Evolutionary conservation across 495 filamentous ascomycete genomes (phyloP).

Genomic region (Talaromyces borbonicus): DNA sequence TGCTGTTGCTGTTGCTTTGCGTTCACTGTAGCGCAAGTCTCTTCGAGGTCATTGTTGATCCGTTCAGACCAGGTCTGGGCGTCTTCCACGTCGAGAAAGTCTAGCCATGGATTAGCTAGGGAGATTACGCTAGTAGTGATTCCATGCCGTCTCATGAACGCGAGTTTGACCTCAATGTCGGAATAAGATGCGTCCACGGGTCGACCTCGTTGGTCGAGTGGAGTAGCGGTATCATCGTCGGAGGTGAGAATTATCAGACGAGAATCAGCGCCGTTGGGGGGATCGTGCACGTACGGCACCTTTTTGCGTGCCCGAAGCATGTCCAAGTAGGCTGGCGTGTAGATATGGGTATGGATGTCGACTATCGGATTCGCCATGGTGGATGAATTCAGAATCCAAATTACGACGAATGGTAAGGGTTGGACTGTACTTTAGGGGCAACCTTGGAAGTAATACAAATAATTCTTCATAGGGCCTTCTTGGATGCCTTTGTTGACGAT

Average conservation of each 20-base stretch:
- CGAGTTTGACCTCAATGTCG: conserved; percentile 60
- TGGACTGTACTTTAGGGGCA: no score
- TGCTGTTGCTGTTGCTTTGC: conserved; percentile 19
- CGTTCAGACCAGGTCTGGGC: conserved; percentile 50
- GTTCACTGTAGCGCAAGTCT: conserved; percentile 49
- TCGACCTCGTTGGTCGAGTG: conserved; percentile 47
- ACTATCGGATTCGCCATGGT: conserved; percentile 37
- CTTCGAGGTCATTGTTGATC: conserved; percentile 71
- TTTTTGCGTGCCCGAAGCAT: conserved; percentile 65
- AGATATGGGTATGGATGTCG: conserved; percentile 93
- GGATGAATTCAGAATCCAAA: not conserved
- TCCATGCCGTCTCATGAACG: conserved; percentile 76
- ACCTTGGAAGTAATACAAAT: no score
- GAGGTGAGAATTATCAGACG: conserved; percentile 73
- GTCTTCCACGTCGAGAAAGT: conserved; percentile 59
- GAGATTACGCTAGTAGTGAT: conserved; percentile 81
- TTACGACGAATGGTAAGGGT: no score
- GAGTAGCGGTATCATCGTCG: conserved; percentile 46
- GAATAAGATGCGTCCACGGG: conserved; percentile 69
- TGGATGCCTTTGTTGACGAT: not conserved
- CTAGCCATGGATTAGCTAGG: conserved; percentile 93
- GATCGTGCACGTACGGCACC: conserved; percentile 71
- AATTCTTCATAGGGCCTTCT: not conserved
- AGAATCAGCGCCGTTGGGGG: conserved; percentile 45
- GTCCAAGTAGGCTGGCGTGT: conserved; percentile 72